Evolutionary conservation across 2,329 filamentous ascomycete species (phyloP).

Genomic region (Stemphylium beticola): DNA sequence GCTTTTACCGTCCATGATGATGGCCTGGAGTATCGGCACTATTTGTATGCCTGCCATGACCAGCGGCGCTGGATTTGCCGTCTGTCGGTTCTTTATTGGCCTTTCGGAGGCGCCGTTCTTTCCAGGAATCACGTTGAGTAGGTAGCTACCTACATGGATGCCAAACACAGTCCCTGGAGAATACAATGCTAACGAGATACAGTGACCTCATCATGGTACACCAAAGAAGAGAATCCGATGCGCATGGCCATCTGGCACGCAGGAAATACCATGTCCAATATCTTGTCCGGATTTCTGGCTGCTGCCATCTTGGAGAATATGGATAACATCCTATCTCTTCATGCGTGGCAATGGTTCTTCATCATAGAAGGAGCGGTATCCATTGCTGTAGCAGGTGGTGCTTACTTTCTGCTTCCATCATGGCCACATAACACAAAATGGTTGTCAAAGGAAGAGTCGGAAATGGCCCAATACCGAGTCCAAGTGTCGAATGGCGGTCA

Average conservation of each 20-base stretch:
- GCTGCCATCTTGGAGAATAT: conserved; percentile 55
- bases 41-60: conserved; percentile 54
- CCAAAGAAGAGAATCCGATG: conserved; percentile 53
- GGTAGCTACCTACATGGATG: conserved; percentile 8
- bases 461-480: conserved; percentile 38
- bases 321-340: conserved; percentile 48
- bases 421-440: conserved; percentile 22
- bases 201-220: conserved; percentile 55
- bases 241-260: conserved; percentile 56
- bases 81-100: conserved; percentile 48
- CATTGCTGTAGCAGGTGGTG: conserved; percentile 42
- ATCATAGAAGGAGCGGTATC: conserved; percentile 64
- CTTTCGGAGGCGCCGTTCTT: conserved; percentile 49
- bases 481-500: conserved; percentile 38
- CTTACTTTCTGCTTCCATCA: conserved; percentile 42
- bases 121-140: conserved; percentile 49
- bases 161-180: background rate
- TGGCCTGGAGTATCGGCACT: conserved; percentile 54
- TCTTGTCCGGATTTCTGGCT: conserved; percentile 54
- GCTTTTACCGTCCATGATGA: conserved; percentile 50
- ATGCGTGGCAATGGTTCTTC: conserved; percentile 55
- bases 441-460: conserved; percentile 24
- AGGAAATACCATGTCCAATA: conserved; percentile 55
- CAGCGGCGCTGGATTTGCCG: conserved; percentile 42
- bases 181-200: background rate